Conservation (phyloP, 2,329 filamentous ascomycete genomes). For the Apiospora saccharicola region DNA sequence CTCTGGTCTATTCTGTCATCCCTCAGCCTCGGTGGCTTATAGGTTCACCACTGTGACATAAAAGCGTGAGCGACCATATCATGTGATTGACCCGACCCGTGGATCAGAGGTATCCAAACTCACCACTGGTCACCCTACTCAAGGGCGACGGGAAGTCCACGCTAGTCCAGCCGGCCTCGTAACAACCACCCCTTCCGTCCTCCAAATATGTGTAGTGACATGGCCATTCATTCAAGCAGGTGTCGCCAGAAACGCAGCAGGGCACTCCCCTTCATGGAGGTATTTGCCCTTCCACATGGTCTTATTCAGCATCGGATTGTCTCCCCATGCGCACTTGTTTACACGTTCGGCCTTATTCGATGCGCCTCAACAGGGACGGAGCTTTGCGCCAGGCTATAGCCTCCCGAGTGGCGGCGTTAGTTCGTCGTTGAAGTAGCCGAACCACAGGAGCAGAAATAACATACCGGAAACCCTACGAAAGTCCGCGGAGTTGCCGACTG, state of each 20-base stretch:
- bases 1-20: too few relatives aligned
- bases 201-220: neutral
- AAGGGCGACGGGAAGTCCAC: neutral
- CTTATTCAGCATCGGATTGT: too few relatives aligned
- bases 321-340: too few relatives aligned
- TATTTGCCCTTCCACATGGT: neutral
- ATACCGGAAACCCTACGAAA: neutral
- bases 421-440: neutral
- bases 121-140: neutral
- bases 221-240: neutral
- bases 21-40: too few relatives aligned
- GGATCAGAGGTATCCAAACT: neutral
- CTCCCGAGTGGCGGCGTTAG: neutral
- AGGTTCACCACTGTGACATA: too few relatives aligned
- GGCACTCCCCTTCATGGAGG: neutral
- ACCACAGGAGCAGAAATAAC: neutral
- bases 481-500: neutral
- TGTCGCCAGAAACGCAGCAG: neutral
- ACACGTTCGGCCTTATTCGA: neutral
- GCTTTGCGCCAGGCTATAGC: neutral
- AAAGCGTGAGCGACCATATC: neutral
- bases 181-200: neutral
- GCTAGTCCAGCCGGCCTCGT: neutral
- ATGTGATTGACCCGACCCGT: neutral
- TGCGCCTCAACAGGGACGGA: neutral